A percentile compares a stretch with the other conserved stretches of the same genome.
Evolutionary conservation across 768 basidiomycete species (phyloP).

Genomic region (Russula vinacea): DNA sequence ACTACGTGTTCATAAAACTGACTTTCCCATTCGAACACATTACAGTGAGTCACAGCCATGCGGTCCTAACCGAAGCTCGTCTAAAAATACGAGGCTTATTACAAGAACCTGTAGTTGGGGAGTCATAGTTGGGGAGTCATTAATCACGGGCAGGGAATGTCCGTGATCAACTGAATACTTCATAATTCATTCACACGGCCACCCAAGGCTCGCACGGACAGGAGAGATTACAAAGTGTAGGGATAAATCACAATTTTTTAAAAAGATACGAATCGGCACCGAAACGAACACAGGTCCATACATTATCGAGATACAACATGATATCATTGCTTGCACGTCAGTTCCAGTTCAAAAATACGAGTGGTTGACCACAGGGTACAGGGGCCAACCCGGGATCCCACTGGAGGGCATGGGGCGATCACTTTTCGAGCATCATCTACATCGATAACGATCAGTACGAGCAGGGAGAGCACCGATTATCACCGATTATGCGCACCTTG

Average conservation of each 20-base stretch:
- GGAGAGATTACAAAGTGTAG: not conserved
- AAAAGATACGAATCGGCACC: not conserved
- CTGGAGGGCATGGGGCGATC: conserved; percentile 28
- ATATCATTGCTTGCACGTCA: conserved; percentile 16
- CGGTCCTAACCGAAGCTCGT: no score
- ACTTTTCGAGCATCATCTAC: conserved; percentile 77
- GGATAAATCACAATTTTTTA: not conserved
- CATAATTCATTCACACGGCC: not conserved
- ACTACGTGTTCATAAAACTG: not conserved
- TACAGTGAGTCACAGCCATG: no score
- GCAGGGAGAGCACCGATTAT: conserved; percentile 4
- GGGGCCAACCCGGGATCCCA: conserved; percentile 6
- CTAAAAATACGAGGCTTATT: no score
- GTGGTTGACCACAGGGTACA: not conserved
- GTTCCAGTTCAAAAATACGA: conserved; percentile 8
- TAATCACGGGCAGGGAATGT: no score
- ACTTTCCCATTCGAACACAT: no score
- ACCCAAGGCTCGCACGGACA: not conserved
- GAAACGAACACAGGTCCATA: conserved; percentile 9
- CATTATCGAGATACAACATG: conserved; percentile 25
- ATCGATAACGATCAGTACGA: conserved; percentile 20
- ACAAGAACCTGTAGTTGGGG: no score
- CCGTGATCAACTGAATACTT: not conserved
- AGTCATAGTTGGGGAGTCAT: no score
- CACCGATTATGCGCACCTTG: conserved; percentile 45